These are phyloP conservation scores for Hibiscus syriacus DNA, from an alignment of 345 rosid species.

Conservation along the genomic window DNA sequence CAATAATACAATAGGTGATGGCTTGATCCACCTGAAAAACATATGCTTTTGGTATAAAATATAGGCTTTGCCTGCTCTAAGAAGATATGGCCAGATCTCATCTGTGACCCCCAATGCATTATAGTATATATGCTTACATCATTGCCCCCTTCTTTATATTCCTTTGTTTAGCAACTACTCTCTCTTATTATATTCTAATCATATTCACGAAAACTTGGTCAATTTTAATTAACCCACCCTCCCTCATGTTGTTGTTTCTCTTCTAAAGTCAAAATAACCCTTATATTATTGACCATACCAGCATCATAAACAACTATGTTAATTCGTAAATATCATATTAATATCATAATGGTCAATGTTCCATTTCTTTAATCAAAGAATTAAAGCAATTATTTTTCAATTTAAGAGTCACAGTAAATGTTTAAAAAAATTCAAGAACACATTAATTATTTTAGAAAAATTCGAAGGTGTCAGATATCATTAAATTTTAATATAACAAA, in stretches of 20 bases:
- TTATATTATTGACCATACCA: no score
- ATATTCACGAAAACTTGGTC: constrained; percentile 50
- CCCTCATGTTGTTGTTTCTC: background rate
- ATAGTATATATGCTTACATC: constrained; percentile 84
- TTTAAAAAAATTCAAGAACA: no score
- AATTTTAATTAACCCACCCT: constrained; percentile 28
- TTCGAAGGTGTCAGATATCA: no score
- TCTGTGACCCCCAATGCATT: constrained; percentile 40
- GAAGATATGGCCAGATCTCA: constrained; percentile 93
- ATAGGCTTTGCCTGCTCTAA: constrained; percentile 58
- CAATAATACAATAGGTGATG: constrained; percentile 39
- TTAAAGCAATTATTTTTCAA: no score
- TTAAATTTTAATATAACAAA: no score
- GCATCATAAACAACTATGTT: no score
- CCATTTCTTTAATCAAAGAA: no score
- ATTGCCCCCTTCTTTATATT: constrained; percentile 77
- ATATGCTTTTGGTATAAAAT: constrained; percentile 52
- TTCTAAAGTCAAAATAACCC: no score
- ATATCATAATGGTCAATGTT: no score
- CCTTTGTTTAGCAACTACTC: constrained; percentile 71
- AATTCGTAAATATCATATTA: no score
- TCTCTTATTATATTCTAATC: constrained; percentile 19
- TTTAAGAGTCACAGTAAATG: no score
- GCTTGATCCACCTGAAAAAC: constrained; percentile 77
- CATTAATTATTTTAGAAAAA: no score